phyloP scores from a whole-genome alignment of 2,329 filamentous ascomycete species.

The Didymella segeticola region DNA sequence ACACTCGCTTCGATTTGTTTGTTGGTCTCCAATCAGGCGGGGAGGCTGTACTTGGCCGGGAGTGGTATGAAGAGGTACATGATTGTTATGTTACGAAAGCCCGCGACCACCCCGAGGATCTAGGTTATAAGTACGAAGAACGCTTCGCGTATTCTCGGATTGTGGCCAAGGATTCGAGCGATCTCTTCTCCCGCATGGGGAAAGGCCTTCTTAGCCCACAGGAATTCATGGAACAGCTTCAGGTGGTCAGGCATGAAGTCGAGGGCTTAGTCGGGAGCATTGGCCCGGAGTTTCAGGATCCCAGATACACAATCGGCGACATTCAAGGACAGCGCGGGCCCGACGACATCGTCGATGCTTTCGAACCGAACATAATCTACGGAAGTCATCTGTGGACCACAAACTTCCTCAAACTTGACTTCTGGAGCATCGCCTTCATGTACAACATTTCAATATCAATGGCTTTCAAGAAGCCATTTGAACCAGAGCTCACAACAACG shows the following conservation, averaged over 20 bases:
- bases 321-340: conserved; percentile 64
- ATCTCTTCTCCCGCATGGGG: conserved; percentile 73
- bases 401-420: conserved; percentile 78
- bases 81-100: conserved; percentile 68
- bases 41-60: conserved; percentile 72
- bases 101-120: conserved; percentile 64
- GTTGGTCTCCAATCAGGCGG: conserved; percentile 83
- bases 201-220: conserved; percentile 69
- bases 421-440: conserved; percentile 80
- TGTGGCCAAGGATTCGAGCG: conserved; percentile 80
- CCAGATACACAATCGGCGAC: conserved; percentile 67
- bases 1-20: conserved; percentile 85
- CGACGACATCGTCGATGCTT: conserved; percentile 77
- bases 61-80: conserved; percentile 76
- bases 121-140: conserved; percentile 72
- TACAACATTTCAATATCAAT: conserved; percentile 75
- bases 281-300: conserved; percentile 67
- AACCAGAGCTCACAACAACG: conserved; percentile 64
- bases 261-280: conserved; percentile 58
- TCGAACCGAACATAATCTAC: conserved; percentile 70
- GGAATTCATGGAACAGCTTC: conserved; percentile 68
- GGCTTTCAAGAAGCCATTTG: conserved; percentile 58
- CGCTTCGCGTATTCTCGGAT: conserved; percentile 71
- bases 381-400: conserved; percentile 73
- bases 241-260: conserved; percentile 52